Percentiles rank a stretch among this genome's conserved stretches.
These are phyloP conservation scores for Metroxylon sagu DNA, from an alignment of 176 grass and related monocot species.

Conservation along the genomic window DNA sequence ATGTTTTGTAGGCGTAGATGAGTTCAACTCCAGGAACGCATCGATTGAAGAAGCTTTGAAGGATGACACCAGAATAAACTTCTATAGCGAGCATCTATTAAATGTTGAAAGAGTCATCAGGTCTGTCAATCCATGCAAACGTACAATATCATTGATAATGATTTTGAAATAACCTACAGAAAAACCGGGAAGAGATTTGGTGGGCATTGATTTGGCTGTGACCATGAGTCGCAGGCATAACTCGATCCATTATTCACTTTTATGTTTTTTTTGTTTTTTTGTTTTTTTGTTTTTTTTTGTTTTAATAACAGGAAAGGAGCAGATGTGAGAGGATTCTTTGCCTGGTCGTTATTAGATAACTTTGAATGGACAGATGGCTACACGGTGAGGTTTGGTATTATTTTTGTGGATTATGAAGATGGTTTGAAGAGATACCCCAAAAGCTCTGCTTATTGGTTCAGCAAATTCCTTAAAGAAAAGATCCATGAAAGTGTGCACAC, in stretches of 20 bases:
- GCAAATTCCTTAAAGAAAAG: conserved; percentile 35
- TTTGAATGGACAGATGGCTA: conserved; percentile 86
- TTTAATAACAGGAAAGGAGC: conserved; percentile 53
- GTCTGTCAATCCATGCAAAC: conserved; percentile 24
- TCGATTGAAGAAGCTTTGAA: conserved; percentile 50
- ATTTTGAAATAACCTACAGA: no score
- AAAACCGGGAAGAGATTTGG: no score
- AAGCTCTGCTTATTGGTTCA: conserved; percentile 55
- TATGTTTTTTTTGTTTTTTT: conserved; percentile 12
- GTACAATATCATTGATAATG: not conserved
- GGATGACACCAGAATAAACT: conserved; percentile 58
- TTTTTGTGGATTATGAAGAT: conserved; percentile 63
- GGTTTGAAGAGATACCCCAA: conserved; percentile 77
- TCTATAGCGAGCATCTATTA: conserved; percentile 49
- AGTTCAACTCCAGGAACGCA: conserved; percentile 47
- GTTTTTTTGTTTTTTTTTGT: no score
- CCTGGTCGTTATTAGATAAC: conserved; percentile 82
- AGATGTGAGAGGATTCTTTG: conserved; percentile 63
- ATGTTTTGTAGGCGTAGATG: conserved; percentile 47
- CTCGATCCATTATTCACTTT: no score
- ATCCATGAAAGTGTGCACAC: no score
- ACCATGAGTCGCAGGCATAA: no score
- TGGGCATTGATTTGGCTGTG: no score
- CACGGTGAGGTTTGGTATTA: conserved; percentile 67
- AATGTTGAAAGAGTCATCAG: conserved; percentile 43